A percentile compares a stretch with the other conserved stretches of the same genome.
Conservation (phyloP, 176 grass and related monocot genomes). For the Poa annua region DNA sequence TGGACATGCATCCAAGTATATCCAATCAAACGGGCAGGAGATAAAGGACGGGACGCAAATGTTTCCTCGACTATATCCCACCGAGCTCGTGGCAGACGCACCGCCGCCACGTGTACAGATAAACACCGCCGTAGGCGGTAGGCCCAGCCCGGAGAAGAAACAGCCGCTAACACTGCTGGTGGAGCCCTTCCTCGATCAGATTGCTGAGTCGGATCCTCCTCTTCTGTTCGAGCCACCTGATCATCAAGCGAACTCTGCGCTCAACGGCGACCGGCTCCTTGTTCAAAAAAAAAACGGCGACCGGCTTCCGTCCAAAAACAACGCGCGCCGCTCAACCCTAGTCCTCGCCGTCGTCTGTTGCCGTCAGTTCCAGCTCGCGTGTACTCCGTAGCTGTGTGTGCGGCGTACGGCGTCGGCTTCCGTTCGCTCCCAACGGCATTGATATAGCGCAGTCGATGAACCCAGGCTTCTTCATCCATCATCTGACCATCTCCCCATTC, state of each 20-base stretch:
- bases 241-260: no score
- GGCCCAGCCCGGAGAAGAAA: not conserved
- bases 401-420: not conserved
- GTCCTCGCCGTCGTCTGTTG: not conserved
- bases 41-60: not conserved
- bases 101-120: not conserved
- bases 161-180: not conserved
- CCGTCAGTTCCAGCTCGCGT: not conserved
- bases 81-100: not conserved
- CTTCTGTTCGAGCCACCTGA: not conserved
- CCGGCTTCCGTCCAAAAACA: no score
- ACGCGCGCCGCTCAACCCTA: not conserved
- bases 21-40: no score
- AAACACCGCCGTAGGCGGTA: not conserved
- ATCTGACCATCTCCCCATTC: not conserved
- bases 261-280: not conserved
- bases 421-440: slow-evolving; percentile 20
- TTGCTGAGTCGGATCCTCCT: slow-evolving; percentile 48
- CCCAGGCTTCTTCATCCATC: not conserved
- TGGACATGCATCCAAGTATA: no score
- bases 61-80: not conserved
- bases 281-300: no score
- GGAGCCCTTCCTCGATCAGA: not conserved
- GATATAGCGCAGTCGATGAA: slow-evolving; percentile 21
- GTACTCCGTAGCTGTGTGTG: not conserved